Base-by-base conservation (phyloP, 2,329 filamentous ascomycete genomes). In the Apiospora saccharicola region DNA sequence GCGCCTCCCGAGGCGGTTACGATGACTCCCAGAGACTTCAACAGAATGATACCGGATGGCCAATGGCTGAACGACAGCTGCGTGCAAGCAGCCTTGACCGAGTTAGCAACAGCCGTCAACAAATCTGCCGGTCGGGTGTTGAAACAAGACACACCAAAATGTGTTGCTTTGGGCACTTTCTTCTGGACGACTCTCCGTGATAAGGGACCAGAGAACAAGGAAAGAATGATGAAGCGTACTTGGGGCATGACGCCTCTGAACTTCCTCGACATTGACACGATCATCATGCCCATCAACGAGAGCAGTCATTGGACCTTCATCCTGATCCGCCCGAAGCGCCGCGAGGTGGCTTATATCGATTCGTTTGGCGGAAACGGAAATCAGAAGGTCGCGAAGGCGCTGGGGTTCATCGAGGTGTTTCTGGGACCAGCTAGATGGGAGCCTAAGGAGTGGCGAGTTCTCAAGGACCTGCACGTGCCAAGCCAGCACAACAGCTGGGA, bases 31-130 rank as follows among this genome's bases (percentile, higher is more conserved):
- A 88, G 89, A 70, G 92, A 94, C 78, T 91, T 94, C 76, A 84
- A 82, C n/a, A 91, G 87, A 67, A 82, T 95, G 10, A 85, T 92
- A 22, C 84, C 84, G 24, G 80, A 83, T 12, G 85, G 82, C 0
- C 85, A 85, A 41, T 96, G 93, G 93, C 86, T 96, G 8, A 95
- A 95, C 75, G 93, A 95, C 79, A 91, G 93, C 76, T 89, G 93
- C 69, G 89, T 96, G 76, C 93, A 94, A 76, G 89, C 89, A 19
- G 89, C 89, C 68, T 85, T 94, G 37, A 82, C 86, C 41, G 88
- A 90, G 78, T 82, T 94, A 19, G 90, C 91, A 68, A 84, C 86
- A 22, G 86, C 86, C 69, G 82, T 91, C 77, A 92, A 92, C 78
- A 82, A 85, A 72, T 82, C 86, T 44, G 86, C 86, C 41, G 90